Base-by-base conservation (phyloP, 495 filamentous ascomycete species). In the Daldinia caldariorum region DNA sequence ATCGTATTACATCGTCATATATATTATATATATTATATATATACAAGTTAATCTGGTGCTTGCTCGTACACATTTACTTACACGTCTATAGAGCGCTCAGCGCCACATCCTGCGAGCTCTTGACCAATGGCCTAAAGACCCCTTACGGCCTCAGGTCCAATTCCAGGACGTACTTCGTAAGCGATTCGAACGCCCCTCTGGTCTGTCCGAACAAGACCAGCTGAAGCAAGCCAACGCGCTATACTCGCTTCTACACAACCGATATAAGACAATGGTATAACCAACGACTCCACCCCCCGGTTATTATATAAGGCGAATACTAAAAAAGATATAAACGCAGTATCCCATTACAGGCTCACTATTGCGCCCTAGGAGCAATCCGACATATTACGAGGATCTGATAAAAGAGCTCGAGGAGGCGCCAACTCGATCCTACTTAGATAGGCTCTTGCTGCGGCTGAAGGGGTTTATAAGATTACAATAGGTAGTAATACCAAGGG, bases 91-190 rank as follows among this genome's bases (percentile, higher is more conserved):
- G 77, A 74, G 82, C 67, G 79, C 74, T 72, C 82, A 77, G 72
- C 83, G 79, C 76, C 87, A 83, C 75, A 88, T 88, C 83, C 82
- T 88, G 61, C 88, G 85, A 79, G 89, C 90, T 65, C 81, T 96
- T 59, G 81, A 84, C 69, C 88, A 87, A 71, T 97, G 93, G 93
- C 94, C 94, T 53, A 82, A 83, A 66, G 92, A 96, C 76, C 74
- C 79, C 45, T 87, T 97, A 59, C 92, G 94, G 2, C 94, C 94
- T 9, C 87, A 89, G 57, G 84, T 90, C 74, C 89, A 91, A 63
- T 87, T 97, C 74, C 90, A 93, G 67, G 79, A 87, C 65, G 85
- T 89, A 58, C 84, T 97, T 45, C 84, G 85, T 67, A 81, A 83
- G 59, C 87, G 90, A 55, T 82, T 93, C 53, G 81, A 86, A 45